Base-by-base conservation (phyloP, 2,329 filamentous ascomycete species). In the Penicillium sp. region DNA sequence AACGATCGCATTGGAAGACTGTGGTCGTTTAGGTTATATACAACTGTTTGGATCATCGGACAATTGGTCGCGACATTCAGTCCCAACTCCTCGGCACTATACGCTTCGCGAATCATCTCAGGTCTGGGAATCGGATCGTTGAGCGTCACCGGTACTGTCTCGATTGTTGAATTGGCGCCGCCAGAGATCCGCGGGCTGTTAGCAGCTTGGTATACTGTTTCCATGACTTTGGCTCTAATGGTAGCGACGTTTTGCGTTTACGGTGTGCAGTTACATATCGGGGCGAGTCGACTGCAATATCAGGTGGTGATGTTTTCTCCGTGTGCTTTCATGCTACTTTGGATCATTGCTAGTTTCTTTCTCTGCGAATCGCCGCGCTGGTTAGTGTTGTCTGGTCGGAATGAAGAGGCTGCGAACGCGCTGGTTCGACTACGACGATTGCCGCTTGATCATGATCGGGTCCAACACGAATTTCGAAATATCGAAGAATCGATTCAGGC, bases 21-120 rank as follows among this genome's bases (percentile, higher is more conserved):
- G 21, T 75, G 72, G 74, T 72, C 73, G 0, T 64, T 67, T 8
- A 67, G 75, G 0, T 53, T 76, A 1, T 77, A 77, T 59, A 66
- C 67, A 41, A 9, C 56, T 32, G 60, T 64, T 14, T 66, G 52
- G 27, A 56, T 61, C 29, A 36, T 61, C 24, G 62, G 63, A 10
- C 53, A 57, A 32, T 24, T 63, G 11, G 50, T 61, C 16, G 54
- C 58, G 16, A 54, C 48, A 3, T 50, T 56, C 27, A 34, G 31
- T 14, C 31, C 31, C 11, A 10, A 5, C 45, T 53, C 29, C 55
- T 53, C 13, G 55, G 57, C 58, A 5, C 63, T 76, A 1, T 75
- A 73, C 52, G 64, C 63, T 1, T 66, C 68, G 1, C 67, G 74
- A 8, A 67, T 76, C 18, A 59, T 76, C 1, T 65, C 66, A 0